These are phyloP conservation scores for Globisporangium canariense DNA, from an alignment of 352 stramenopile genomes.

Conservation along the genomic window DNA sequence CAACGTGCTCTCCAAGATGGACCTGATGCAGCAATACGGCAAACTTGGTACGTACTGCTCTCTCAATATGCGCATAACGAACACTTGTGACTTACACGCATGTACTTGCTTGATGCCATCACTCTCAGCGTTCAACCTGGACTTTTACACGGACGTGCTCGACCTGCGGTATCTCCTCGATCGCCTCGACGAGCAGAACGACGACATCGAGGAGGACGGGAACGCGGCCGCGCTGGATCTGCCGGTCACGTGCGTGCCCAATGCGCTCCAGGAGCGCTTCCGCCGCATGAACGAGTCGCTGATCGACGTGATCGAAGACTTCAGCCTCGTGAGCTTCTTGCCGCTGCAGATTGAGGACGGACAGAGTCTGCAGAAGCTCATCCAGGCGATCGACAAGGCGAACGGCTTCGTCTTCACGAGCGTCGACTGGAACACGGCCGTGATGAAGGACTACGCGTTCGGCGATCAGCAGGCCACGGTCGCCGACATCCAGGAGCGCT, in stretches of 20 bases:
- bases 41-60: constrained; percentile 42
- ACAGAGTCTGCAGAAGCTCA: constrained; percentile 54
- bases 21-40: constrained; percentile 94
- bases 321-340: constrained; percentile 82
- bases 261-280: constrained; percentile 47
- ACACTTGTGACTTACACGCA: constrained; percentile 3
- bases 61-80: background rate
- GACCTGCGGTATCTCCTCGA: constrained; percentile 81
- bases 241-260: constrained; percentile 29
- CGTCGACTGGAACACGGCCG: constrained; percentile 74
- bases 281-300: constrained; percentile 81
- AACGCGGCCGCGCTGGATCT: constrained; percentile 27
- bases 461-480: constrained; percentile 44
- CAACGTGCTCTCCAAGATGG: constrained; percentile 99
- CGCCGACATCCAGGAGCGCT: constrained; percentile 67
- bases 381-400: constrained; percentile 79
- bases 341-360: constrained; percentile 80
- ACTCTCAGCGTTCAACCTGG: constrained; percentile 70
- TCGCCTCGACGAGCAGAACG: constrained; percentile 66
- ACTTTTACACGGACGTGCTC: constrained; percentile 88
- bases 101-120: background rate
- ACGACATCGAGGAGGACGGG: constrained; percentile 40
- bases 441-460: constrained; percentile 71
- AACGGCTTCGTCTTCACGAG: constrained; percentile 82
- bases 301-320: constrained; percentile 86